phyloP scores from a whole-genome alignment of 2,329 filamentous ascomycete genomes.

The Boeremia exigua region DNA sequence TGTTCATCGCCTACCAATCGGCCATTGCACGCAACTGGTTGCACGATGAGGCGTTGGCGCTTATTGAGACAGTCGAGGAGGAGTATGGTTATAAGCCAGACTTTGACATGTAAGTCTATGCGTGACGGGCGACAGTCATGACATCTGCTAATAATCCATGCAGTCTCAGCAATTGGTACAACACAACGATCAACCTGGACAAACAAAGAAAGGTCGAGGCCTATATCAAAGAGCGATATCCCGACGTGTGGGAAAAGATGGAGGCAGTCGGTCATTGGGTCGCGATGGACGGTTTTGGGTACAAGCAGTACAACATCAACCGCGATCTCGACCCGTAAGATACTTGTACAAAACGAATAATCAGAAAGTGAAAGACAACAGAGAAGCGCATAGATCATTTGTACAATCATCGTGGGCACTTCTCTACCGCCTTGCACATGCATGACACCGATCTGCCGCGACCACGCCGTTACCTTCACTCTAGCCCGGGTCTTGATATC shows the following conservation, averaged over 20 bases:
- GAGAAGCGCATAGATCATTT: too few species aligned
- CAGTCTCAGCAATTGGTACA: slow-evolving; percentile 78
- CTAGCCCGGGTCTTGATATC: too few species aligned
- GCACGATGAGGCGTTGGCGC: slow-evolving; percentile 69
- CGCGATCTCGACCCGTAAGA: slow-evolving; percentile 43
- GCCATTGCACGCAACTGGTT: slow-evolving; percentile 76
- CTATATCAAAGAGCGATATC: slow-evolving; percentile 75
- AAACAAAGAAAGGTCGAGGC: slow-evolving; percentile 73
- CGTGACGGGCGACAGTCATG: not conserved
- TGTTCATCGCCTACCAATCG: slow-evolving; percentile 79
- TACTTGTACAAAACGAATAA: not conserved
- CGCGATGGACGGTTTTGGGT: slow-evolving; percentile 46
- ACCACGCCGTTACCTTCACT: too few species aligned
- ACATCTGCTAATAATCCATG: slow-evolving; percentile 18
- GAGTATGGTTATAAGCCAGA: slow-evolving; percentile 73
- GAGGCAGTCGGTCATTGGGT: slow-evolving; percentile 56
- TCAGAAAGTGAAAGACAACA: not conserved
- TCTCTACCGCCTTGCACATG: too few species aligned
- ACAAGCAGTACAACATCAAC: slow-evolving; percentile 44
- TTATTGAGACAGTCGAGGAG: slow-evolving; percentile 71
- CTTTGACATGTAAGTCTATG: slow-evolving; percentile 68
- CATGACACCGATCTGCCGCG: too few species aligned
- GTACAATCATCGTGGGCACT: too few species aligned
- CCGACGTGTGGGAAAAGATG: slow-evolving; percentile 72
- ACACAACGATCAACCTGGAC: slow-evolving; percentile 69